Evolutionary conservation across 1,284 basidiomycete species (phyloP), one percentile per base, ranked within the genome.

Genomic region (Trametes pubescens): DNA sequence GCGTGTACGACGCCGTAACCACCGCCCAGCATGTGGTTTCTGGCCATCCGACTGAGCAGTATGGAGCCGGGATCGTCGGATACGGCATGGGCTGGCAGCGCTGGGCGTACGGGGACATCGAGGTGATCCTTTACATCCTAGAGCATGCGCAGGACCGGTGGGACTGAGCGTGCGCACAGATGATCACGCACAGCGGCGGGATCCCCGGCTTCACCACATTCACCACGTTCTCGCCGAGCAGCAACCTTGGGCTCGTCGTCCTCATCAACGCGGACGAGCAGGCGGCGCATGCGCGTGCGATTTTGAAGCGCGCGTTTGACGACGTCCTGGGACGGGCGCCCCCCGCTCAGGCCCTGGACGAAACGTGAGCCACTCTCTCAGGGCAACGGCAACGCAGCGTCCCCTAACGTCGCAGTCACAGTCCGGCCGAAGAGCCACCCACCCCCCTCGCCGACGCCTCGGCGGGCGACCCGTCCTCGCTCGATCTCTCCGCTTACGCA

Each of bases 171-270:
- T 16, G n/a, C n/a, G n/a, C 5, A 43, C 24, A 75, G 73, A 52
- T 74, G 18, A 35, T 76, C 16, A 43, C 38, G 11, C 74, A 76
- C 43, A 61, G 38, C 0, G 74, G 74, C 9, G 70, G 55, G 0
- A 60, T 68, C 29, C 66, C 66, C 0, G 83, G 82, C 0, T 81
- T 79, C 69, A 78, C 79, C 35, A 79, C 78, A 0, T 72, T 77
- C 40, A 76, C 82, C 14, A 69, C 64, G 0, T 72, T 75, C 53
- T 60, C 74, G 14, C 71, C 73, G 11, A 10, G 46, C 18, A 78
- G 79, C 53, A 77, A 78, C 29, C 67, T 84, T 6, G 83, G 78
- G 1, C 71, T 82, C 16, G 75, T 82, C n/a, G 68, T 77, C 0
- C 74, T 85, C 0, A 77, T 78, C 7, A 84, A 85, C 61, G 71